These are phyloP conservation scores for Achaetomium macrosporum DNA, from an alignment of 2,329 filamentous ascomycete species.

Conservation along the genomic window DNA sequence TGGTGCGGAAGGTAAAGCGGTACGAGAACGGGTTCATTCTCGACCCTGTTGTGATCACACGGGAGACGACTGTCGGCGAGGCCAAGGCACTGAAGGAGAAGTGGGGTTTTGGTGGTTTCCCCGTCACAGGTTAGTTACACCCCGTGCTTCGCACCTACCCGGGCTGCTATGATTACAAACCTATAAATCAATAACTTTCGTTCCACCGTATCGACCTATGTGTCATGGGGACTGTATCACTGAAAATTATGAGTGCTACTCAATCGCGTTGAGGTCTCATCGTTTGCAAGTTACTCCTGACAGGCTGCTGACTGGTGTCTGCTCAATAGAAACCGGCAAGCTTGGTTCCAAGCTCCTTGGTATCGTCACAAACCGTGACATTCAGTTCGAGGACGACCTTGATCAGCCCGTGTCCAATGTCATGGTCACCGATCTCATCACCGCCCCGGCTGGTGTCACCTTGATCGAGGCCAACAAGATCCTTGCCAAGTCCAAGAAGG, in stretches of 20 bases:
- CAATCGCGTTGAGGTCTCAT: conserved; percentile 18
- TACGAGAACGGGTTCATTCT: conserved; percentile 99
- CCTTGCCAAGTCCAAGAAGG: conserved; percentile 93
- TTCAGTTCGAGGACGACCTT: conserved; percentile 84
- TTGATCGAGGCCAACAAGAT: conserved; percentile 88
- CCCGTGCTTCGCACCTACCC: conserved; percentile 9
- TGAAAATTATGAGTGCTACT: conserved; percentile 41
- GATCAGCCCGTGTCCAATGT: conserved; percentile 72
- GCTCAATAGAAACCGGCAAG: conserved; percentile 70
- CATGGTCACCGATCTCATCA: conserved; percentile 94
- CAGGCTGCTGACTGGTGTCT: conserved; percentile 33
- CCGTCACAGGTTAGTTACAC: conserved; percentile 83
- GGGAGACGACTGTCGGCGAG: conserved; percentile 82
- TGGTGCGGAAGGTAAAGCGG: conserved; percentile 98
- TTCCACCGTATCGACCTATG: conserved; percentile 95
- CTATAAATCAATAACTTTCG: conserved; percentile 93
- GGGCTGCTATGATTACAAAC: conserved; percentile 66
- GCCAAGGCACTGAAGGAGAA: conserved; percentile 90
- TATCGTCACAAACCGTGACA: conserved; percentile 96
- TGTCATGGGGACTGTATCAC: conserved; percentile 70
- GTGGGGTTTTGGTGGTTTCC: conserved; percentile 98
- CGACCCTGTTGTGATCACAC: conserved; percentile 87
- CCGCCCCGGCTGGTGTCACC: conserved; percentile 74
- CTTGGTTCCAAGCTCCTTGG: conserved; percentile 93
- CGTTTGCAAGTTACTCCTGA: conserved; percentile 23